Conservation (phyloP, 192 early-diverging fungal genomes). For the Dissophora globulifera region DNA sequence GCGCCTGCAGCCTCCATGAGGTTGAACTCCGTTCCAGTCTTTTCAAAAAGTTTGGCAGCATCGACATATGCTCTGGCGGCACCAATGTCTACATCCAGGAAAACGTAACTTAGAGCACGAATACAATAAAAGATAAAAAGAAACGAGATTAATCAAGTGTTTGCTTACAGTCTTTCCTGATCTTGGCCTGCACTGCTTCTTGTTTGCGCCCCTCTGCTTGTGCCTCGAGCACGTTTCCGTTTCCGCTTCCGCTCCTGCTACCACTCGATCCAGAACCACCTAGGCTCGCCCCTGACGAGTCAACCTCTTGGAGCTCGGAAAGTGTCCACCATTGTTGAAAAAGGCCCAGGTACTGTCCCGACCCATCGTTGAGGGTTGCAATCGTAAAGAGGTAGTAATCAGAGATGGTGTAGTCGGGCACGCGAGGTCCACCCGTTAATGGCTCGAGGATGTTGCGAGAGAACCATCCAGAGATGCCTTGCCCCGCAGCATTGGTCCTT, state of each 20-base stretch:
- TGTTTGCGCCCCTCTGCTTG: constrained; percentile 41
- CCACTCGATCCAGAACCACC: neutral
- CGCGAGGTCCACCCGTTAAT: constrained; percentile 21
- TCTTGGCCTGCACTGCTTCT: constrained; percentile 48
- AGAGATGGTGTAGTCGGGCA: constrained; percentile 46
- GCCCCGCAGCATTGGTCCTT: neutral
- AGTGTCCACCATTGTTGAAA: constrained; percentile 49
- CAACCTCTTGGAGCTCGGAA: constrained; percentile 43
- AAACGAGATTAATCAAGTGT: too few relatives aligned
- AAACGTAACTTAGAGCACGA: too few relatives aligned
- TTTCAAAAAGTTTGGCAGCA: constrained; percentile 50
- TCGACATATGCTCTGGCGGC: constrained; percentile 45
- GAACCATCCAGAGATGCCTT: constrained; percentile 37
- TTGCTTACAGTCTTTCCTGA: constrained; percentile 54
- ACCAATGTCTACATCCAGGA: constrained; percentile 14
- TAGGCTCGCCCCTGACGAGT: neutral
- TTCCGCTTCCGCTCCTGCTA: neutral
- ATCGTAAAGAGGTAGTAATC: constrained; percentile 52
- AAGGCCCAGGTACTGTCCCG: constrained; percentile 49
- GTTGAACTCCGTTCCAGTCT: constrained; percentile 36
- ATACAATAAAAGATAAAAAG: too few relatives aligned
- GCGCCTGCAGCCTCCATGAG: constrained; percentile 51
- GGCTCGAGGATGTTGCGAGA: constrained; percentile 43
- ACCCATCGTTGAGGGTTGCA: constrained; percentile 39
- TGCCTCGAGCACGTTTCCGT: constrained; percentile 16